Conservation (phyloP, 169 alveolate genomes). For the Plasmodium adleri region DNA sequence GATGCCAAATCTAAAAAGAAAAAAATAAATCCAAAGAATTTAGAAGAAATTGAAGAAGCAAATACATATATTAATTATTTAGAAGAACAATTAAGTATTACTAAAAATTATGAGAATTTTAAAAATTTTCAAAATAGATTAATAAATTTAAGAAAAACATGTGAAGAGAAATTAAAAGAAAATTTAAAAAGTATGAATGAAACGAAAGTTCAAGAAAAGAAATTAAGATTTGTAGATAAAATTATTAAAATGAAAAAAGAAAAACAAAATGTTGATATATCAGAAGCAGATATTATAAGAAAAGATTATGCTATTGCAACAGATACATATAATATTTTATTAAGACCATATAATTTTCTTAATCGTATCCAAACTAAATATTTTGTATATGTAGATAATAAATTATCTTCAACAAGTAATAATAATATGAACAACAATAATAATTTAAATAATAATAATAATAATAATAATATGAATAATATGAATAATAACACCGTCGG, state of each 20-base stretch:
- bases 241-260: conserved; percentile 66
- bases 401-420: background rate
- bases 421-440: too few relatives aligned
- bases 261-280: conserved; percentile 41
- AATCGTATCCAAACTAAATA: conserved; percentile 34
- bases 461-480: background rate
- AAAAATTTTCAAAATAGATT: conserved; percentile 59
- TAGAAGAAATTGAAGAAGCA: conserved; percentile 72
- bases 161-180: conserved; percentile 57
- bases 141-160: conserved; percentile 22
- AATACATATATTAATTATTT: conserved; percentile 53
- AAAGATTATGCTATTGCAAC: conserved; percentile 40
- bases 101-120: conserved; percentile 67
- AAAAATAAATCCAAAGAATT: conserved; percentile 49
- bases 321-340: conserved; percentile 46
- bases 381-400: conserved; percentile 52
- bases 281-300: conserved; percentile 31
- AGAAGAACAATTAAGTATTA: conserved; percentile 70
- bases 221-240: conserved; percentile 44
- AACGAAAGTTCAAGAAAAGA: conserved; percentile 59
- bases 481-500: too few relatives aligned
- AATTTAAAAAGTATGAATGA: conserved; percentile 33
- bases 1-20: conserved; percentile 61
- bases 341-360: conserved; percentile 53
- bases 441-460: background rate